A percentile compares a stretch with the other conserved stretches of the same genome.
Conservation (phyloP, 1,284 basidiomycete genomes). For the Ustilago curta region DNA sequence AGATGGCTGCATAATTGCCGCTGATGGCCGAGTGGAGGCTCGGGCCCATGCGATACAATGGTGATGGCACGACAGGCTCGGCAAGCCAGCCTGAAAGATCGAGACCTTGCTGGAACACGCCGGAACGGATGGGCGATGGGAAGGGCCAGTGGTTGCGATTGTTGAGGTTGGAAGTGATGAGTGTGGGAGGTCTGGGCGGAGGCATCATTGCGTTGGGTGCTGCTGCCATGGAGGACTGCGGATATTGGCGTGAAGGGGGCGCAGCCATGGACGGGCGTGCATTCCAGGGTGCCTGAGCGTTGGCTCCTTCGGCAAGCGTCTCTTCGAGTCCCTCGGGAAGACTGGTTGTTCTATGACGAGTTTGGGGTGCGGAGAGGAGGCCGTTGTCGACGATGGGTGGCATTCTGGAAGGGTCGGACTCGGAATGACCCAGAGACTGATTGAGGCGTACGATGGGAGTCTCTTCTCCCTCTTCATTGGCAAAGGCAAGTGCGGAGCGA, state of each 20-base stretch:
- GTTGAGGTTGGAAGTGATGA: conserved; percentile 48
- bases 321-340: conserved; percentile 30
- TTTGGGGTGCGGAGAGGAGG: conserved; percentile 25
- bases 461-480: conserved; percentile 56
- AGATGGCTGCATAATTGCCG: conserved; percentile 39
- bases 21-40: conserved; percentile 48
- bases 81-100: conserved; percentile 67
- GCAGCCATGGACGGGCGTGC: conserved; percentile 15
- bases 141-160: conserved; percentile 36
- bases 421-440: conserved; percentile 19
- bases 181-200: conserved; percentile 33
- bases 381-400: conserved; percentile 25
- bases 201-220: conserved; percentile 40
- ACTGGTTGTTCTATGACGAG: conserved; percentile 42
- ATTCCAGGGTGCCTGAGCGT: conserved; percentile 24
- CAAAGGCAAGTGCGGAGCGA: conserved; percentile 22
- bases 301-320: conserved; percentile 7
- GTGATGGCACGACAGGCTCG: conserved; percentile 66
- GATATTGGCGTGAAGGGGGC: conserved; percentile 15
- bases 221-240: conserved; percentile 2
- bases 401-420: conserved; percentile 25
- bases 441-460: conserved; percentile 54
- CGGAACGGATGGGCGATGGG: conserved; percentile 39
- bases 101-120: conserved; percentile 32
- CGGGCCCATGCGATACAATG: conserved; percentile 63